A percentile compares a stretch with the other conserved stretches of the same genome.
These are phyloP conservation scores for Chamaecyparis obtusa DNA, from an alignment of 75 land plant genomes.

Conservation along the genomic window DNA sequence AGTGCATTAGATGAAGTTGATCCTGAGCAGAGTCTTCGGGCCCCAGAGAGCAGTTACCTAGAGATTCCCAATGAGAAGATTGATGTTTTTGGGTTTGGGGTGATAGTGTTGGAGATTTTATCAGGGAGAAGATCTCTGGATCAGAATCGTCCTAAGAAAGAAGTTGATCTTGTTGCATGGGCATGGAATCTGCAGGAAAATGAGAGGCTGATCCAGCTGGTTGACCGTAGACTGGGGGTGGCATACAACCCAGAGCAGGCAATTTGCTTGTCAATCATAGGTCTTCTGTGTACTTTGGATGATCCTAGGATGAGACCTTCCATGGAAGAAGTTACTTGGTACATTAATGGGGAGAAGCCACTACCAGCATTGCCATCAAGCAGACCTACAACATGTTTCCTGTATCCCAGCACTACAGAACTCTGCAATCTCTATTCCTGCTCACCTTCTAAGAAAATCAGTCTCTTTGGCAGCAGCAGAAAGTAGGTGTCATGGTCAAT, in stretches of 20 bases:
- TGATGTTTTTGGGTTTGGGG: constrained; percentile 47
- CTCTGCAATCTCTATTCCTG: constrained; percentile 24
- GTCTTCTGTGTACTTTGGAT: constrained; percentile 46
- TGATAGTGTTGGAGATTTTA: constrained; percentile 38
- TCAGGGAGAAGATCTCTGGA: constrained; percentile 29
- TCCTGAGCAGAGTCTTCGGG: constrained; percentile 12
- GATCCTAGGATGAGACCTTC: constrained; percentile 40
- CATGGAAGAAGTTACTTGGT: constrained; percentile 38
- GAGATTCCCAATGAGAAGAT: constrained; percentile 24
- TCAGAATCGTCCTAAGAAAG: constrained; percentile 3
- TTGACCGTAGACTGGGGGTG: constrained; percentile 27
- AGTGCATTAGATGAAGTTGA: constrained; percentile 15
- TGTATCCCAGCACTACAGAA: constrained; percentile 21
- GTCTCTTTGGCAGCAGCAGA: constrained; percentile 6
- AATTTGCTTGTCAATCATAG: constrained; percentile 24
- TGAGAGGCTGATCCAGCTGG: constrained; percentile 18
- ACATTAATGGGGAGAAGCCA: constrained; percentile 29
- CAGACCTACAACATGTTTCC: constrained; percentile 19
- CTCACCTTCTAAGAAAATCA: constrained; percentile 2
- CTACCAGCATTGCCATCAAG: constrained; percentile 31
- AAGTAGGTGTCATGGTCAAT: neutral
- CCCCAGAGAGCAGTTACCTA: constrained; percentile 13
- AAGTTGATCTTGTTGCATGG: constrained; percentile 41
- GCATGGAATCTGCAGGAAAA: constrained; percentile 36
- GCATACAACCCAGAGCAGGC: constrained; percentile 27